Percentiles rank a stretch among this genome's conserved stretches.
phyloP scores from a whole-genome alignment of 2,329 filamentous ascomycete genomes.

The Colletotrichum musicola region DNA sequence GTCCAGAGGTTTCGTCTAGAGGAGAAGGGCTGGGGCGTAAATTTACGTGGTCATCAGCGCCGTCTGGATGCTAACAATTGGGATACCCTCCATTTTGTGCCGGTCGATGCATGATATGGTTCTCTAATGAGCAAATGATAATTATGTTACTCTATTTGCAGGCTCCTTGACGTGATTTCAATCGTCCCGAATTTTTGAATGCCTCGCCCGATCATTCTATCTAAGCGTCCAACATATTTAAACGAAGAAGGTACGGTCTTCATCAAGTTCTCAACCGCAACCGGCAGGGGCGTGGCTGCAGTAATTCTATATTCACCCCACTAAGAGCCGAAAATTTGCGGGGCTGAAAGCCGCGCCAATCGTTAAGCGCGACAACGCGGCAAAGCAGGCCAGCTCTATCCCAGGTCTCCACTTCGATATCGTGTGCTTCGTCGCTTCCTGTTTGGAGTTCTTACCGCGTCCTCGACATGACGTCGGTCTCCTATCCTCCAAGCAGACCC shows the following conservation, averaged over 20 bases:
- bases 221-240: too few species aligned
- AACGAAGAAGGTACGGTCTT: too few species aligned
- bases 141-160: neutral
- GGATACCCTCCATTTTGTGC: slow-evolving; percentile 34
- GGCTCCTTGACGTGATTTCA: too few species aligned
- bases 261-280: neutral
- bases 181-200: too few species aligned
- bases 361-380: slow-evolving; percentile 24
- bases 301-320: neutral
- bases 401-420: slow-evolving; percentile 36
- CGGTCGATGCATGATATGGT: slow-evolving; percentile 15
- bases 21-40: neutral
- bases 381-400: slow-evolving; percentile 35
- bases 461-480: slow-evolving; percentile 39
- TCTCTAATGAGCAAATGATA: slow-evolving; percentile 33
- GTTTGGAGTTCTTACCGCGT: slow-evolving; percentile 24
- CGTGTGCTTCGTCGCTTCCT: slow-evolving; percentile 27
- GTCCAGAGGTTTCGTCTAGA: slow-evolving; percentile 9
- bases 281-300: neutral
- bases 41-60: slow-evolving; percentile 14
- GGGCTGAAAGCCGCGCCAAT: neutral
- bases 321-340: neutral
- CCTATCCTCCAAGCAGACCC: slow-evolving; percentile 34
- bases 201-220: too few species aligned
- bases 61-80: slow-evolving; percentile 17